Base-by-base conservation (phyloP, 257 asterid genomes). In the Solanum gandarillasii region DNA sequence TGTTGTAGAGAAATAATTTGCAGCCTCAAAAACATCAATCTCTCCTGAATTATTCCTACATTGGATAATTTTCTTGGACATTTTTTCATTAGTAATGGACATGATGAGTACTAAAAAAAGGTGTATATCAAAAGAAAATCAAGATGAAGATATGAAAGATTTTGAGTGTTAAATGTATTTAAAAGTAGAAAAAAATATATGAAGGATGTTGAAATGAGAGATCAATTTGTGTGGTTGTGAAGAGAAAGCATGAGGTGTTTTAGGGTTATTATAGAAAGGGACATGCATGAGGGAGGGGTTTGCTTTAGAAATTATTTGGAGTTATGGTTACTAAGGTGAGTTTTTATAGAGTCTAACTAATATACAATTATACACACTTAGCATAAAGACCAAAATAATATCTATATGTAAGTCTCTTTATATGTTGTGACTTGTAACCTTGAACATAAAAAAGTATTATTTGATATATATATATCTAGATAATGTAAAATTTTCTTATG, bases 11-110 rank as follows among this genome's bases (percentile, higher is more conserved):
- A 95, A 96, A 85, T 96, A 96, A 32, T 89, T 89, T 34, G 97
- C 92, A 5, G 98, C 99, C 92, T 95, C 98, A 88, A 96, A 96
- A 32, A 95, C 98, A 41, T 93, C 98, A 31, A 96, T 92, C 87
- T 96, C 98, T 34, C 93, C 98, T 67, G 98, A 95, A 18, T 90
- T 88, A 6, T 91, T 94, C 87, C 91, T 91, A 92, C 94, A 70
- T 85, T 89, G 93, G 83, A 87, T 87, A 76, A 93, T 90, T 85
- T 89, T 91, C 62, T 91, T 91, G 91, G 83, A 71, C 85, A 89
- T 81, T 79, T 90, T 91, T 29, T 88, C 90, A 39, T 91, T 87
- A 46, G 60, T 35, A 29, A 86, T 43, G 32, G 97, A 88, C 94
- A 92, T 92, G 90, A 84, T 36, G 86, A 83, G 20, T 3, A 75